Evolutionary conservation across 805 yeast genomes (phyloP).

Genomic region (Sungouiella blattae): DNA sequence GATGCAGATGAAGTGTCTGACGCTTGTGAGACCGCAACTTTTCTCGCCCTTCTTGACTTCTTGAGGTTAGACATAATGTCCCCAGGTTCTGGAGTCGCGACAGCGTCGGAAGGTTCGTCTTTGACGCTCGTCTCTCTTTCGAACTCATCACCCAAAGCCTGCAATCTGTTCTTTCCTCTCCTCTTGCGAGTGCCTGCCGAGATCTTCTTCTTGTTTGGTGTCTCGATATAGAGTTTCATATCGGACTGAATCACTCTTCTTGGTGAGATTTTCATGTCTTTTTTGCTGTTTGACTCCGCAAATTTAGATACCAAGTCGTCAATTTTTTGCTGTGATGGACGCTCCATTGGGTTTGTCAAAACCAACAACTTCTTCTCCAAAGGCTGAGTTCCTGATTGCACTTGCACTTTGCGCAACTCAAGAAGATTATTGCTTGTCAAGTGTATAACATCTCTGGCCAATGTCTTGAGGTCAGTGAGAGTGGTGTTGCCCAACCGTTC

Average conservation of each 20-base stretch:
- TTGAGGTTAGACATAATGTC: constrained; percentile 10
- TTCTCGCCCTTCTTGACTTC: constrained; percentile 13
- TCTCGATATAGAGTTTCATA: constrained; percentile 12
- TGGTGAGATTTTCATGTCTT: constrained; percentile 8
- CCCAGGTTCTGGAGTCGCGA: neutral
- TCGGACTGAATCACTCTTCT: constrained; percentile 11
- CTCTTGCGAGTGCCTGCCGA: constrained; percentile 2
- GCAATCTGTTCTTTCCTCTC: constrained; percentile 11
- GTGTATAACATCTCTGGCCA: constrained; percentile 34
- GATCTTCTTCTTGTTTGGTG: constrained; percentile 4
- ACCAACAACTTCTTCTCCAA: constrained; percentile 31
- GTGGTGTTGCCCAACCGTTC: constrained; percentile 24
- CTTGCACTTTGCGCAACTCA: constrained; percentile 20
- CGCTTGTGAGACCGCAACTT: constrained; percentile 5
- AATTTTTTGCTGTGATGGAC: constrained; percentile 29
- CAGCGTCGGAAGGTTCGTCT: neutral
- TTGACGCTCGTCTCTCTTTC: constrained; percentile 1
- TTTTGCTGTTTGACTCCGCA: constrained; percentile 4
- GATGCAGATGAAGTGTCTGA: constrained; percentile 3
- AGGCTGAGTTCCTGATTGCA: constrained; percentile 25
- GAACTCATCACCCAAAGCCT: constrained; percentile 10
- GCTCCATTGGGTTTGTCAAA: constrained; percentile 21
- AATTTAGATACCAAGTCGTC: constrained; percentile 21
- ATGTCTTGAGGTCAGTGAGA: constrained; percentile 36
- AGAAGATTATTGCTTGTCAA: constrained; percentile 19